Base-by-base conservation (phyloP, 192 early-diverging fungal species). In the Rhizophagus clarus region DNA sequence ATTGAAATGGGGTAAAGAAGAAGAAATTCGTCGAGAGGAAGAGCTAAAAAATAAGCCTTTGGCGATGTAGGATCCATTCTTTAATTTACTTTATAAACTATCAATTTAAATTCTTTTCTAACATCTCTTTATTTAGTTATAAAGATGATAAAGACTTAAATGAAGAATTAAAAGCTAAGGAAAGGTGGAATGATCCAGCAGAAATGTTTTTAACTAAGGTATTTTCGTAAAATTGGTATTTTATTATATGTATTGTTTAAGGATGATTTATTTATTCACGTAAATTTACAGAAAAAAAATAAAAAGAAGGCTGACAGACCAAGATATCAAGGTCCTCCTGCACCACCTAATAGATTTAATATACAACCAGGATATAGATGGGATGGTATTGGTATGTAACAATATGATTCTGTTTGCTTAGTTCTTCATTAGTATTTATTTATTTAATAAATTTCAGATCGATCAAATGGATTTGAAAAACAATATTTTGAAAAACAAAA, bases 331-430 rank as follows among this genome's bases (percentile, higher is more conserved):
- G 91, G 91, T n/a, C 81, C 84, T 49, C 67, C 37, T 0, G 87
- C 88, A 77, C 89, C 88, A 11, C 88, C 91, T n/a, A 92, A 92
- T 82, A 78, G 91, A 45, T 92, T 91, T 81, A 85, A 82, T 60
- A 92, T 92, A 42, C 83, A 84, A 45, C 91, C 91, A 37, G 91
- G 91, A 1, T 92, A 89, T 72, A 88, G 91, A 26, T 92, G 91
- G 91, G 91, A 92, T 85, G 91, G 91, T 31, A 87, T 91, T 24
- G 83, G 82, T 81, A 49, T 61, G 75, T 29, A 28, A 42, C 31
- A 12, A 15, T 24, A 34, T 73, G 32, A 28, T 20, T 69, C n/a
- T 20, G 17, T 26, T 10, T 10, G 10, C 17, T 14, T 32, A 56
- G 45, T 22, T 70, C 51, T 6, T 20, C 37, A 81, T 66, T 61